A percentile compares a stretch with the other conserved stretches of the same genome.
phyloP scores from a whole-genome alignment of 2,329 filamentous ascomycete genomes.

The Cryphonectria parasitica region DNA sequence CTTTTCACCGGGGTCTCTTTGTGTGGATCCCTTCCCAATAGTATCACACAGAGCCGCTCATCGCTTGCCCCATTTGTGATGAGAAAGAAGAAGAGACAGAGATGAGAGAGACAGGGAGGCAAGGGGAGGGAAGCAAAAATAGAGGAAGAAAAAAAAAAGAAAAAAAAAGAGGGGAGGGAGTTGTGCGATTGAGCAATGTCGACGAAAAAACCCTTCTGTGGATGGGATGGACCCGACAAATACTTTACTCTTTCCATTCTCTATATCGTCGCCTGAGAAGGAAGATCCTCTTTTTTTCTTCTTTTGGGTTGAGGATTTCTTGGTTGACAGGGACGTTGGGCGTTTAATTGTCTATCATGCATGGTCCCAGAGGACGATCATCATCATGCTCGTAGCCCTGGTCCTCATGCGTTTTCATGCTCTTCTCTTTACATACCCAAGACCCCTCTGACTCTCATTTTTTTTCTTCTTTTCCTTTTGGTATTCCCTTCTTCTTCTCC shows the following conservation, averaged over 20 bases:
- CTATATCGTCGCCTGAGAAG: too few species aligned
- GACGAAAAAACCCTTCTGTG: not conserved
- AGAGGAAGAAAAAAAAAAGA: not conserved
- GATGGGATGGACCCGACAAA: not conserved
- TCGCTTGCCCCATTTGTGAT: not conserved
- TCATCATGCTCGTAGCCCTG: not conserved
- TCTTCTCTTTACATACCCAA: not conserved
- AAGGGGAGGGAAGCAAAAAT: too few species aligned
- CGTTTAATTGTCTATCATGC: not conserved
- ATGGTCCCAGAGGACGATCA: not conserved
- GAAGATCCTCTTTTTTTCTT: too few species aligned
- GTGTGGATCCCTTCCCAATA: not conserved
- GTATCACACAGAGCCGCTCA: not conserved
- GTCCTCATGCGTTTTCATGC: not conserved
- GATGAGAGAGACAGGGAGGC: too few species aligned
- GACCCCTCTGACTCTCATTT: too few species aligned
- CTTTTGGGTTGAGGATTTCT: too few species aligned
- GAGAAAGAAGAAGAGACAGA: not conserved
- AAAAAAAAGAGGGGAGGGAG: not conserved
- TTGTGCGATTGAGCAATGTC: not conserved
- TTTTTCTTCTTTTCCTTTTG: too few species aligned
- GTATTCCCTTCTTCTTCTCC: not conserved
- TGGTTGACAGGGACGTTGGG: too few species aligned
- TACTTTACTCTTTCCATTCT: too few species aligned
- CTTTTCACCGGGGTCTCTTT: not conserved